Base-by-base conservation (phyloP, 805 yeast genomes). In the Pichia insulana region DNA sequence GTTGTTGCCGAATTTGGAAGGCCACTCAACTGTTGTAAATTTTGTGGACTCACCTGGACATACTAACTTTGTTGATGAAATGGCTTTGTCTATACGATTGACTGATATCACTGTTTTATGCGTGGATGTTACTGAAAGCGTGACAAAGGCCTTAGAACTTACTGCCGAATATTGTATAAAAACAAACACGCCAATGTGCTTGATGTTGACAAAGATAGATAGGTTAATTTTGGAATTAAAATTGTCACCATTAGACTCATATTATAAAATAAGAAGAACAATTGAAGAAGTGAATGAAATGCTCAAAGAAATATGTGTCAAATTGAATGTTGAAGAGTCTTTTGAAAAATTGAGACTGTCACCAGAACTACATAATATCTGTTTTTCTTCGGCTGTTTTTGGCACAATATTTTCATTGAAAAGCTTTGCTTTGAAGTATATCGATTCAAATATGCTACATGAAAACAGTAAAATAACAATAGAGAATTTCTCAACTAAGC, bases 31-130 rank as follows among this genome's bases (percentile, higher is more conserved):
- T 15, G 74, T 76, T 0, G 52, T 80, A 17, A 85, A 83, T 53
- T 47, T 89, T 1, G 50, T 87, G 1, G 99, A 94, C 54, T 68
- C 95, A 0, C 99, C 99, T 0, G 99, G 99, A 0, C 97, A 92
- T 60, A 73, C 75, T 0, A 80, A 87, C 54, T 92, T 92, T 54
- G 63, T 69, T 25, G 96, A 87, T 55, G 97, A 92, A 51, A 62
- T 76, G 4, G 69, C 76, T 0, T 70, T 74, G 0, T 72, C 83
- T 0, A 58, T 79, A 9, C 59, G 74, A 18, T 65, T 80, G 0
- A 71, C 73, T 0, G 97, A 92, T 49, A 76, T 81, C 2, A 76
- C 75, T 0, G 63, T 81, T 0, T 58, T 88, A 2, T 83, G 86
- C 1, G 68, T 90, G n/a, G 98, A 92, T 57, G 80, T 72, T 1